phyloP scores from a whole-genome alignment of 805 yeast genomes.

The Kluyveromyces starmeri region DNA sequence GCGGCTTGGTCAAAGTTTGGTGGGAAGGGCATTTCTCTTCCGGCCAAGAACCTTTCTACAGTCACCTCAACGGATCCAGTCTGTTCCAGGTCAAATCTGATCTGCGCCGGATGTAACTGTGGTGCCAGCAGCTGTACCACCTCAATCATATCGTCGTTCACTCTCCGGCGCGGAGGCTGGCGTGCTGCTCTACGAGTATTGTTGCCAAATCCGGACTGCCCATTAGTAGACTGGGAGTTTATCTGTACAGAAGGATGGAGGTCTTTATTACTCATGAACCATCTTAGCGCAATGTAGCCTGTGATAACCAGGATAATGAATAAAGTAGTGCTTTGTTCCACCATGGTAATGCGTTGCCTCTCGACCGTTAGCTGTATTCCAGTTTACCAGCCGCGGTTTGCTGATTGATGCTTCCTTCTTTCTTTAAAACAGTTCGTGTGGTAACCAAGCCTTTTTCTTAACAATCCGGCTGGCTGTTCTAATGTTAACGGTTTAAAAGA shows the following conservation, averaged over 20 bases:
- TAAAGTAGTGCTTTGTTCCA: conserved; percentile 38
- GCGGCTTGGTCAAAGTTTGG: conserved; percentile 29
- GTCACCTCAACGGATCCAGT: conserved; percentile 80
- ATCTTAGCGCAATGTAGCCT: conserved; percentile 53
- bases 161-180: conserved; percentile 34
- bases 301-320: conserved; percentile 40
- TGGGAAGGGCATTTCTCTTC: conserved; percentile 52
- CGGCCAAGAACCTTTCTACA: conserved; percentile 58
- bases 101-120: conserved; percentile 54
- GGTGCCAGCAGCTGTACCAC: conserved; percentile 83
- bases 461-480: no score
- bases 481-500: no score
- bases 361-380: no score
- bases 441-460: no score
- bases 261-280: conserved; percentile 56
- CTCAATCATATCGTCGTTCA: conserved; percentile 69
- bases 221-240: conserved; percentile 5
- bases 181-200: conserved; percentile 9
- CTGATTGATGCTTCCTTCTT: no score
- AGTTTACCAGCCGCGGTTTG: no score
- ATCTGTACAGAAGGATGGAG: conserved; percentile 32
- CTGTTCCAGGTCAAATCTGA: conserved; percentile 60
- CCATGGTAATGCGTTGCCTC: no score
- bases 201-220: conserved; percentile 8
- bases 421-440: no score